Conservation (phyloP, 2,329 filamentous ascomycete genomes). For the Aphanocladium album region DNA sequence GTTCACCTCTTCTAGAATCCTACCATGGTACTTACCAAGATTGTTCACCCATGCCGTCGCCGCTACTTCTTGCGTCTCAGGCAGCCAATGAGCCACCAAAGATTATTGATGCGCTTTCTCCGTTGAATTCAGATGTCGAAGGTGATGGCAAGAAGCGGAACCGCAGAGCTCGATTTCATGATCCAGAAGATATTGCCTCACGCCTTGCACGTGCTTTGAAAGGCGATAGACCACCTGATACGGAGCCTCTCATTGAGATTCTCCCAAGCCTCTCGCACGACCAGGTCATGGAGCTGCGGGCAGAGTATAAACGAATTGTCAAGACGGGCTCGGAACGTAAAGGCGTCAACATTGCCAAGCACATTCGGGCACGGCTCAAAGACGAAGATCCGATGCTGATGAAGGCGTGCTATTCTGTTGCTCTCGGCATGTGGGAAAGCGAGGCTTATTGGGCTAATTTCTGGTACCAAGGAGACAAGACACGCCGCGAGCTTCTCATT, state of each 20-base stretch:
- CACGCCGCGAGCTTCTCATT: slow-evolving; percentile 81
- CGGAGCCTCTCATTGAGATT: slow-evolving; percentile 71
- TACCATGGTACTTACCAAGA: slow-evolving; percentile 94
- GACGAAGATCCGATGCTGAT: slow-evolving; percentile 71
- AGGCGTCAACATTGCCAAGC: slow-evolving; percentile 80
- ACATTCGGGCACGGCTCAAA: slow-evolving; percentile 72
- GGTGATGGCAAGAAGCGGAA: slow-evolving; percentile 41
- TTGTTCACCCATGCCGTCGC: slow-evolving; percentile 90
- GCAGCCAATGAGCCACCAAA: slow-evolving; percentile 44
- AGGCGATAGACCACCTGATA: slow-evolving; percentile 60
- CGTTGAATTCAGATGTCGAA: slow-evolving; percentile 43
- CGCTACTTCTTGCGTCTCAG: slow-evolving; percentile 53
- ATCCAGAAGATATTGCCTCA: slow-evolving; percentile 73
- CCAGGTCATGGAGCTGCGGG: slow-evolving; percentile 79
- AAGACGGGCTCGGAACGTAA: slow-evolving; percentile 69
- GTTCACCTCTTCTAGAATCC: slow-evolving; percentile 82
- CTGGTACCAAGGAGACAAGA: slow-evolving; percentile 88
- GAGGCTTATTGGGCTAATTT: slow-evolving; percentile 98
- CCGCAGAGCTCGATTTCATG: slow-evolving; percentile 73
- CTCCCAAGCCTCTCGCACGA: slow-evolving; percentile 80
- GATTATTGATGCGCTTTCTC: slow-evolving; percentile 47
- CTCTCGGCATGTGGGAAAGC: slow-evolving; percentile 83
- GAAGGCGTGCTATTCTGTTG: slow-evolving; percentile 86
- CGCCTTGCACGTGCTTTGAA: slow-evolving; percentile 71
- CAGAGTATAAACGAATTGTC: slow-evolving; percentile 84